Percentiles rank a stretch among this genome's conserved stretches.
Evolutionary conservation across 2,329 filamentous ascomycete genomes (phyloP).

Genomic region (Colletotrichum neosansevieriae): DNA sequence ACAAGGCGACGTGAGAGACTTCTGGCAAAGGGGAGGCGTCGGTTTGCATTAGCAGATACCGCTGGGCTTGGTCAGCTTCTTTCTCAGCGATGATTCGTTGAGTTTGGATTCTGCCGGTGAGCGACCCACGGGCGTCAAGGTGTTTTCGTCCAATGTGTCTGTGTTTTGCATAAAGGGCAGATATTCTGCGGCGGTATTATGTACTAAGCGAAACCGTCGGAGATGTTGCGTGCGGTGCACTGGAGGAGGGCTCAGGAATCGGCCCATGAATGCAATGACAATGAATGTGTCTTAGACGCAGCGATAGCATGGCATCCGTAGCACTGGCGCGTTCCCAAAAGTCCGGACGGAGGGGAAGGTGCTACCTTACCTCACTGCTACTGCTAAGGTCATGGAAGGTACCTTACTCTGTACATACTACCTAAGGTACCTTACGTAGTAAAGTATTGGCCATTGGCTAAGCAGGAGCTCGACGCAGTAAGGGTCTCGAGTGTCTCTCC

Average conservation of each 20-base stretch:
- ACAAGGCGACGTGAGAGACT: constrained; percentile 8
- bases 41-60: constrained; percentile 15
- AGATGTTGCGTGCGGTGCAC: constrained; percentile 7
- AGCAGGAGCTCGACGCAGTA: constrained; percentile 20
- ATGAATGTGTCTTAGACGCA: constrained; percentile 1
- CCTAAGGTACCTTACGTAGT: no score
- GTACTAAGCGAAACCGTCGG: constrained; percentile 14
- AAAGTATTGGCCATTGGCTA: no score
- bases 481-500: constrained; percentile 31
- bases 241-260: not conserved
- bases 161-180: constrained; percentile 22
- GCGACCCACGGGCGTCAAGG: constrained; percentile 16
- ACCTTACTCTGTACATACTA: no score
- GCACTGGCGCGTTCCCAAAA: constrained; percentile 2
- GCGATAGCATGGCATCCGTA: constrained; percentile 17
- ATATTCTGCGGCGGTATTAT: constrained; percentile 25
- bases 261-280: not conserved
- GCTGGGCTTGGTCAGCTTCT: constrained; percentile 21
- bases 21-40: constrained; percentile 3
- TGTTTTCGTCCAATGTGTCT: not conserved
- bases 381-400: no score
- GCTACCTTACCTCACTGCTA: no score
- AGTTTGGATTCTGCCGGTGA: constrained; percentile 20
- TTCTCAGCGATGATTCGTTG: constrained; percentile 21
- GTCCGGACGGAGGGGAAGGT: constrained; percentile 19